Percentiles rank a stretch among this genome's conserved stretches.
Evolutionary conservation across 306 rosid species (phyloP).

Genomic region (Lathyrus tuberosus): DNA sequence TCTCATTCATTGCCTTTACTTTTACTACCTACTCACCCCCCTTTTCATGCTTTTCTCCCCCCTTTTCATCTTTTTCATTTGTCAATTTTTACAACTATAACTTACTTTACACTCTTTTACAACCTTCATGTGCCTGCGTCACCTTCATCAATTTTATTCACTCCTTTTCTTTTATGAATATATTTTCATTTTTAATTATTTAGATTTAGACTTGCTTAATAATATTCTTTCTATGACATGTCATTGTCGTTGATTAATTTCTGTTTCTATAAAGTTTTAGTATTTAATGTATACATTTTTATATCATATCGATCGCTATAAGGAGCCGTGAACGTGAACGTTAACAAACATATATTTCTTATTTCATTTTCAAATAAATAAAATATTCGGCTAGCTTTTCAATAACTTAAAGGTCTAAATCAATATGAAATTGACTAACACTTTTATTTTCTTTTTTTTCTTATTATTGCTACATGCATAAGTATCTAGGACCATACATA

Average conservation of each 20-base stretch:
- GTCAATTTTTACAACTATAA: neutral
- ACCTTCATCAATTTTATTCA: neutral
- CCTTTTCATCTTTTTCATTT: neutral
- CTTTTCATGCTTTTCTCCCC: neutral
- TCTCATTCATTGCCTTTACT: neutral
- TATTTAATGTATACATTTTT: neutral
- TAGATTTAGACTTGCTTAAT: too few species aligned
- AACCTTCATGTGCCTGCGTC: neutral
- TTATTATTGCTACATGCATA: constrained; percentile 34
- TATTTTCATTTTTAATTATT: neutral
- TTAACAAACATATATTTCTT: constrained; percentile 37
- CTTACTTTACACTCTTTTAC: constrained; percentile 11
- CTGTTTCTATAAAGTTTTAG: neutral
- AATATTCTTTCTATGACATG: neutral
- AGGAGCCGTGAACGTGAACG: constrained; percentile 47
- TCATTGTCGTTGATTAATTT: neutral
- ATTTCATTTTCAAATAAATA: constrained; percentile 40
- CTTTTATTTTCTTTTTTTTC: constrained; percentile 26
- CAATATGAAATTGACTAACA: constrained; percentile 41
- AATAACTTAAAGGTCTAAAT: constrained; percentile 45
- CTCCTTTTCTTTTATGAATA: neutral
- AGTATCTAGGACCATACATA: constrained; percentile 28
- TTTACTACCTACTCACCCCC: neutral
- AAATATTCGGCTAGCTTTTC: constrained; percentile 43
- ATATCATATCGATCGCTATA: neutral